Conservation (phyloP, 2,329 filamentous ascomycete species). For the Pseudocercospora fuligena region DNA sequence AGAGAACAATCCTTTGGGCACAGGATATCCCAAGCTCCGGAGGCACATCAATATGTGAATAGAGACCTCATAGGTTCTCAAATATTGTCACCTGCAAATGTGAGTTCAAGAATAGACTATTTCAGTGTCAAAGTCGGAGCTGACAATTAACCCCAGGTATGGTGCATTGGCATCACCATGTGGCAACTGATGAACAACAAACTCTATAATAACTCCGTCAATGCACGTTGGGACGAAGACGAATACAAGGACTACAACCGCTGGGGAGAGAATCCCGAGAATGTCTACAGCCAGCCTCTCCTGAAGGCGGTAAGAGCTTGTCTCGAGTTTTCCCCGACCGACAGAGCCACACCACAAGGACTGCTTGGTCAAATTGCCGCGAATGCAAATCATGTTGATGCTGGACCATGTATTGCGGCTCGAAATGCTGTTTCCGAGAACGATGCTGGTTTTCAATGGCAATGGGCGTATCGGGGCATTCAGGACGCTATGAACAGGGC, state of each 20-base stretch:
- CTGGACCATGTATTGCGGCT: background rate
- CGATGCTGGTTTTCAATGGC: background rate
- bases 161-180: background rate
- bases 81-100: background rate
- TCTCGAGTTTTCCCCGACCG: background rate
- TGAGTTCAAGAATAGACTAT: background rate
- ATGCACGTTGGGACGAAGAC: background rate
- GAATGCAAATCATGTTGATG: background rate
- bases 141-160: background rate
- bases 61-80: background rate
- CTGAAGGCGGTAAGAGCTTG: background rate
- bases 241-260: background rate
- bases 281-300: background rate
- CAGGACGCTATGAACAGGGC: background rate
- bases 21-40: background rate
- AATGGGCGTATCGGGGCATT: too few relatives aligned
- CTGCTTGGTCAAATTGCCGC: background rate
- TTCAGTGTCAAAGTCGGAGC: background rate
- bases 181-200: background rate
- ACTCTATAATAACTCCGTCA: background rate
- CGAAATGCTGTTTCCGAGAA: background rate
- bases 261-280: background rate
- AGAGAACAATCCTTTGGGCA: background rate
- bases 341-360: background rate
- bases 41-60: background rate